Conservation (phyloP, 1,284 basidiomycete species). For the Heterobasidion parviporum region DNA sequence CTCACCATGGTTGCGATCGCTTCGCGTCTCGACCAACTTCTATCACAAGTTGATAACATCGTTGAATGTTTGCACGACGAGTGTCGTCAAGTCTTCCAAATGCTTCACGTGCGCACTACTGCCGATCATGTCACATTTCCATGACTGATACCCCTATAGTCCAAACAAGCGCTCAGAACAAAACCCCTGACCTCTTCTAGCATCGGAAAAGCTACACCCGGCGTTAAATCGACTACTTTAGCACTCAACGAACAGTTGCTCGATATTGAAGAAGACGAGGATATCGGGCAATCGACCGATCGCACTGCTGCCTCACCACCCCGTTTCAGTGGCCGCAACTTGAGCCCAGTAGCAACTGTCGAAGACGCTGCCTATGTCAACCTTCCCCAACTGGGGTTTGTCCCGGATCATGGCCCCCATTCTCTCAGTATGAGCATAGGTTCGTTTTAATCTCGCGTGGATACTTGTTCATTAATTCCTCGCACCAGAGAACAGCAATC, state of each 20-base stretch:
- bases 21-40: conserved; percentile 46
- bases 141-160: neutral
- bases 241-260: neutral
- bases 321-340: neutral
- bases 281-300: neutral
- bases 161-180: neutral
- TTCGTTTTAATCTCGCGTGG: too few species aligned
- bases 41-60: conserved; percentile 33
- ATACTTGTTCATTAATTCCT: too few species aligned
- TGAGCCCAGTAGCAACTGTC: too few species aligned
- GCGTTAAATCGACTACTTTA: neutral
- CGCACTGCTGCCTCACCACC: too few species aligned
- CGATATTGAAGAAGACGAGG: neutral
- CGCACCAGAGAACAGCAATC: neutral
- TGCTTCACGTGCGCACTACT: conserved; percentile 17
- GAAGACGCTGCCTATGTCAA: too few species aligned
- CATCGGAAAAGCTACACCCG: neutral
- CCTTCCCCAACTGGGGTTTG: too few species aligned
- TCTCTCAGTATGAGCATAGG: too few species aligned
- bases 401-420: too few species aligned
- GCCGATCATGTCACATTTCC: neutral
- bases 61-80: conserved; percentile 23
- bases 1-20: conserved; percentile 51
- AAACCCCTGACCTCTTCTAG: neutral
- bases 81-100: conserved; percentile 19